Percentiles rank a stretch among this genome's conserved stretches.
Conservation (phyloP, 148 eudicot genomes). For the Fagopyrum homotropicum region DNA sequence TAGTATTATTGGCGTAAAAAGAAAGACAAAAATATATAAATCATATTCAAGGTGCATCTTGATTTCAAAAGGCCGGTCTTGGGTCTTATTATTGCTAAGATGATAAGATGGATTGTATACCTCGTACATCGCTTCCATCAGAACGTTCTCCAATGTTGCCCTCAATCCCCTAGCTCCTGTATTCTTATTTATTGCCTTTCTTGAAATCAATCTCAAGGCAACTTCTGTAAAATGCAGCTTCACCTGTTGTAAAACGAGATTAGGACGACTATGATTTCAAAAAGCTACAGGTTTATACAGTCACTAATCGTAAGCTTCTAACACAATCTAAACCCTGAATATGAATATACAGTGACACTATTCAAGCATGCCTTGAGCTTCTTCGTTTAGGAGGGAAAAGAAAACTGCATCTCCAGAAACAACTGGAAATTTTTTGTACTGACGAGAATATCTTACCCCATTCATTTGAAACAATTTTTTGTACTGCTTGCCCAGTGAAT, state of each 20-base stretch:
- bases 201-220: constrained; percentile 77
- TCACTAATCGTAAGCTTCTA: background rate
- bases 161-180: constrained; percentile 97
- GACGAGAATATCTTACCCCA: constrained; percentile 45
- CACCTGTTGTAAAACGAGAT: constrained; percentile 40
- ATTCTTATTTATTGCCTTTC: constrained; percentile 73
- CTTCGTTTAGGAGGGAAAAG: background rate
- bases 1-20: too few species aligned
- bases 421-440: background rate
- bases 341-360: background rate
- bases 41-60: too few species aligned
- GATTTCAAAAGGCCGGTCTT: too few species aligned
- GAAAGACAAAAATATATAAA: too few species aligned
- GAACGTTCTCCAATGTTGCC: constrained; percentile 75
- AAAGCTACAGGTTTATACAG: background rate
- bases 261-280: background rate
- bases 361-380: background rate
- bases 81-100: too few species aligned
- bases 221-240: constrained; percentile 75
- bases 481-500: constrained; percentile 6
- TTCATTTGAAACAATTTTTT: constrained; percentile 96
- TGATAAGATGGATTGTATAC: constrained; percentile 23
- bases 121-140: constrained; percentile 99
- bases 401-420: background rate
- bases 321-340: background rate